phyloP scores from a whole-genome alignment of 129 eudicot genomes.

The Helichrysum umbraculigerum region DNA sequence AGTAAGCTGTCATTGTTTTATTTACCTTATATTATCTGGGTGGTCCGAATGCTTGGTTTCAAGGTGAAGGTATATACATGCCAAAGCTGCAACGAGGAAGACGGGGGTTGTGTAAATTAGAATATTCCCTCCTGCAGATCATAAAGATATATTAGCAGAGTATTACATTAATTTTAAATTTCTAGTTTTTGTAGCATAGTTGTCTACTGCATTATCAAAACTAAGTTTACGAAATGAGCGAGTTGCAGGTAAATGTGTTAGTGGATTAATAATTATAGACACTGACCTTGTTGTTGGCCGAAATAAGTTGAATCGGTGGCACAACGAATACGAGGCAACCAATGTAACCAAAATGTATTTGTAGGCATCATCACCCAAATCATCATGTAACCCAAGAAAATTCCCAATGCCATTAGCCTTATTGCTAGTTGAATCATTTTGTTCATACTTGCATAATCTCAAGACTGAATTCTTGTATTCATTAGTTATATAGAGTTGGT shows the following conservation, averaged over 20 bases:
- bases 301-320: conserved; percentile 42
- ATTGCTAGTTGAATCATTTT: conserved; percentile 29
- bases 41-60: conserved; percentile 32
- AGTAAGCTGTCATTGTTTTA: background rate
- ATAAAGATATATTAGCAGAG: conserved; percentile 5
- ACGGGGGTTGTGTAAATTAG: conserved; percentile 51
- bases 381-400: conserved; percentile 53
- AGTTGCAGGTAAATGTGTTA: background rate
- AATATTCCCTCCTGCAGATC: conserved; percentile 52
- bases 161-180: background rate
- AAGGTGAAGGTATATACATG: conserved; percentile 60
- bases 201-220: background rate
- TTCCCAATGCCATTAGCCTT: conserved; percentile 31
- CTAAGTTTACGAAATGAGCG: background rate
- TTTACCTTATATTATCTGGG: conserved; percentile 33
- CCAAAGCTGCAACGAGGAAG: conserved; percentile 47
- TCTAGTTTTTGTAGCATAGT: too few relatives aligned
- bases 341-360: conserved; percentile 50
- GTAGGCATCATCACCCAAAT: conserved; percentile 84
- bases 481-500: conserved; percentile 20
- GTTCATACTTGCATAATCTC: conserved; percentile 11
- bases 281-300: conserved; percentile 42
- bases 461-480: conserved; percentile 7
- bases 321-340: conserved; percentile 56
- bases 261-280: background rate